phyloP scores from a whole-genome alignment of 2,329 filamentous ascomycete species.

The Sclerotiophoma versabilis region DNA sequence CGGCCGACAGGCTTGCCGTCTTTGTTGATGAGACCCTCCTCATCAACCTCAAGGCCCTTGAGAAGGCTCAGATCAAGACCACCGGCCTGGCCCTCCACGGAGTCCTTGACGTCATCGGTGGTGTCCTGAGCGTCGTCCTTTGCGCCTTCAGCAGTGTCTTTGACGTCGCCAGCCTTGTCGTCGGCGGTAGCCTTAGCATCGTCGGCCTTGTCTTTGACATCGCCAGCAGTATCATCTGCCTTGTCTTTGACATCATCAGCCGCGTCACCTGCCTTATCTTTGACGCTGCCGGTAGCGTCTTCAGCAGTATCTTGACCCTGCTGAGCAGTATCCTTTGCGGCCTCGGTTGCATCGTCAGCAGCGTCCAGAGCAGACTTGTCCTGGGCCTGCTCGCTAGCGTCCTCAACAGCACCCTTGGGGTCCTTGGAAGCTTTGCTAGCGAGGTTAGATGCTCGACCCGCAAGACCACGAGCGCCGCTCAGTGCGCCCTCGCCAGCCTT shows the following conservation, averaged over 20 bases:
- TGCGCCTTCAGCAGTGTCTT: slow-evolving; percentile 40
- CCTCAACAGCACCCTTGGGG: slow-evolving; percentile 47
- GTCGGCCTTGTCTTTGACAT: slow-evolving; percentile 42
- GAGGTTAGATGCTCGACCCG: slow-evolving; percentile 56
- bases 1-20: slow-evolving; percentile 58
- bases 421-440: slow-evolving; percentile 54
- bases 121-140: slow-evolving; percentile 40
- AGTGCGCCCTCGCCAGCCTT: slow-evolving; percentile 49
- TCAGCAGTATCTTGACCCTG: slow-evolving; percentile 46
- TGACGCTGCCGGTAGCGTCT: slow-evolving; percentile 39
- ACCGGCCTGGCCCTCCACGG: slow-evolving; percentile 37
- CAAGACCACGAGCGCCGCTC: slow-evolving; percentile 55
- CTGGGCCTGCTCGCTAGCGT: slow-evolving; percentile 44
- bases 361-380: slow-evolving; percentile 46
- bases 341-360: slow-evolving; percentile 39
- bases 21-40: slow-evolving; percentile 61
- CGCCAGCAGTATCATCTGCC: slow-evolving; percentile 51
- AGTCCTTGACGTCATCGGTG: slow-evolving; percentile 36
- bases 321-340: slow-evolving; percentile 42
- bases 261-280: slow-evolving; percentile 39
- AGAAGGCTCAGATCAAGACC: slow-evolving; percentile 56
- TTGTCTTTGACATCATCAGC: slow-evolving; percentile 43
- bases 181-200: slow-evolving; percentile 34
- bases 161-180: slow-evolving; percentile 49
- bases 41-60: slow-evolving; percentile 60